Base-by-base conservation (phyloP, 1,139 yeast genomes). In the Magnusiomyces paraingens region DNA sequence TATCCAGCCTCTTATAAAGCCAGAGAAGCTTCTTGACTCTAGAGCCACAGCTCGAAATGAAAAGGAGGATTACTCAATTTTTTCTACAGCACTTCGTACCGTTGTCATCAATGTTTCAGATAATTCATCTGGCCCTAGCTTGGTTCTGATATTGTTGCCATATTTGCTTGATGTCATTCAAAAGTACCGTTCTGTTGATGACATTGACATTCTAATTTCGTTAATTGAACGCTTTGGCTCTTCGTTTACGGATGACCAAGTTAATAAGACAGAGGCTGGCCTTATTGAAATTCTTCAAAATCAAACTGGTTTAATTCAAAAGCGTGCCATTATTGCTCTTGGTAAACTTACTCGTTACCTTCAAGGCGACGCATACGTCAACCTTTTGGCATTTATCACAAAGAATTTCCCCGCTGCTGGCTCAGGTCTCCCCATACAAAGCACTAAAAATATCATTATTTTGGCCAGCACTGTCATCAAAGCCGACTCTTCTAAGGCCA, bases 11-110 rank as follows among this genome's bases (percentile, higher is more conserved):
- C 42, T 49, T 38, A 17, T 43, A 15, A 36, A 43, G 46, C 54
- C 53, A 3, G 29, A n/a, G 15, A 42, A 29, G 8, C 48, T 52
- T 45, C n/a, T 41, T 26, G 47, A 50, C 8, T 20, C 41, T 3
- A 41, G 49, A 10, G 26, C 56, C 61, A 59, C n/a, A 60, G 32
- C 8, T 26, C 60, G 51, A 12, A 55, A 38, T 41, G 80, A 81
- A 59, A 79, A 84, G n/a, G 50, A 48, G 20, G 58, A 56, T 32
- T 77, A 81, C 1, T 80, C 87, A 1, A 80, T 84, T 47, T 81
- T 83, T 42, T 81, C 84, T 43, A 82, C 86, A 82, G 93, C 93
- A 0, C 71, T 85, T 54, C 78, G 86, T 51, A 76, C 84, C 46
- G 77, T 85, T 18, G 72, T 86, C 58, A 75, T 74, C 52, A 75